A percentile compares a stretch with the other conserved stretches of the same genome.
phyloP scores from a whole-genome alignment of 2,329 filamentous ascomycete genomes.

The Neonectria coccinea region DNA sequence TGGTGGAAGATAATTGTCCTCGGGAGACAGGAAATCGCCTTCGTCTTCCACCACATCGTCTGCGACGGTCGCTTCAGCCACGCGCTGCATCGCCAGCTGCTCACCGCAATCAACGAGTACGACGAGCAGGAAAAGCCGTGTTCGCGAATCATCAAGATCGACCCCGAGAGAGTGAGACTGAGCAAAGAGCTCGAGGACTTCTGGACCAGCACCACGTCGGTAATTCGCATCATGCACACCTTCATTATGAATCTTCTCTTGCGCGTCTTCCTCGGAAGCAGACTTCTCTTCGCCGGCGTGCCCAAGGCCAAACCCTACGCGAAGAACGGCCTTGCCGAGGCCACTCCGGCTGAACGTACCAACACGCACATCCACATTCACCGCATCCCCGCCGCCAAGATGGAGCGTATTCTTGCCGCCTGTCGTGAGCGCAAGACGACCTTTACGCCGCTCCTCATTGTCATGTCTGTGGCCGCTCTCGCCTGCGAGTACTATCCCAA shows the following conservation, averaged over 20 bases:
- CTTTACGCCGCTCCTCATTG: slow-evolving; percentile 40
- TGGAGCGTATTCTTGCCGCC: slow-evolving; percentile 22
- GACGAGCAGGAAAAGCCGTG: background rate
- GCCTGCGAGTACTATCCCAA: slow-evolving; percentile 39
- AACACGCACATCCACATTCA: slow-evolving; percentile 16
- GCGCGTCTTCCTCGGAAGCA: slow-evolving; percentile 19
- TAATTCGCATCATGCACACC: slow-evolving; percentile 11
- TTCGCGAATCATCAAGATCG: slow-evolving; percentile 19
- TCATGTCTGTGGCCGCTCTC: slow-evolving; percentile 29
- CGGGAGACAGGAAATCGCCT: slow-evolving; percentile 26
- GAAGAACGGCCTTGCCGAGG: slow-evolving; percentile 5
- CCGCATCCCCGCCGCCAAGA: slow-evolving; percentile 28
- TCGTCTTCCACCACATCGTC: slow-evolving; percentile 37
- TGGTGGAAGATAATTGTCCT: slow-evolving; percentile 35
- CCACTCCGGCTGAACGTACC: slow-evolving; percentile 19
- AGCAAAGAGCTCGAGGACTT: slow-evolving; percentile 21
- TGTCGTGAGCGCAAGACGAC: slow-evolving; percentile 38
- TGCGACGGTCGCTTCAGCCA: slow-evolving; percentile 32
- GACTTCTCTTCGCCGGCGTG: slow-evolving; percentile 17
- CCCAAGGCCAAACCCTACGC: slow-evolving; percentile 18
- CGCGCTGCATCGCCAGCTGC: slow-evolving; percentile 31
- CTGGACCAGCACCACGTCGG: slow-evolving; percentile 15
- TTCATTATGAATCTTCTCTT: slow-evolving; percentile 22
- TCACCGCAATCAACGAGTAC: slow-evolving; percentile 24
- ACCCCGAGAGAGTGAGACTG: slow-evolving; percentile 17